phyloP scores from a whole-genome alignment of 2,329 filamentous ascomycete genomes.

The Colletotrichum tamarilloi region DNA sequence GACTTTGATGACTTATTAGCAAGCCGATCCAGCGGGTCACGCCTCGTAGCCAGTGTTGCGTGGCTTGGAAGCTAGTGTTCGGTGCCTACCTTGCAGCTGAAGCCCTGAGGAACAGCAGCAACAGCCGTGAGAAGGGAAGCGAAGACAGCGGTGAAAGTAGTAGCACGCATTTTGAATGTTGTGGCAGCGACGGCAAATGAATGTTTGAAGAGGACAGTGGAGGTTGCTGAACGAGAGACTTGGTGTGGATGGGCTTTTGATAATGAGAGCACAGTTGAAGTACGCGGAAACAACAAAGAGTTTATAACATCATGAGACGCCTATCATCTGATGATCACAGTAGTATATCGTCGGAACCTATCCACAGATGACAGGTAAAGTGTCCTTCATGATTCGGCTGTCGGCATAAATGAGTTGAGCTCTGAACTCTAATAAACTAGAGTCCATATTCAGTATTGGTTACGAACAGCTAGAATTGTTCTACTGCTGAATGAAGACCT shows the following conservation, averaged over 20 bases:
- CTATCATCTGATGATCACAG: neutral
- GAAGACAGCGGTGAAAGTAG: neutral
- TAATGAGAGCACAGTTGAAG: neutral
- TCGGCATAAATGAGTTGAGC: neutral
- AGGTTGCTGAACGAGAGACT: neutral
- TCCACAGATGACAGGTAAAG: neutral
- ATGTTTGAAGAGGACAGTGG: neutral
- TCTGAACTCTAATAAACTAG: neutral
- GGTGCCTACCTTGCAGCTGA: conserved; percentile 7
- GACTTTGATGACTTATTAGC: neutral
- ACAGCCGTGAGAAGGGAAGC: neutral
- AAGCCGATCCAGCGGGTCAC: neutral
- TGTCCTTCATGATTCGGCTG: neutral
- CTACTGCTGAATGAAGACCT: neutral
- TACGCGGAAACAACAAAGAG: neutral
- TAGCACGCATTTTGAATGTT: neutral
- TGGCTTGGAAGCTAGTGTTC: neutral
- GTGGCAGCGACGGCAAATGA: no score
- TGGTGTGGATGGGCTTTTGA: neutral
- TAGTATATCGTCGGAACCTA: neutral
- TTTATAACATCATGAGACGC: neutral
- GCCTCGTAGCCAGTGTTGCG: neutral
- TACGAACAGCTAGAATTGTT: neutral
- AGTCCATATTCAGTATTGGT: neutral
- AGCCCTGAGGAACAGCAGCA: conserved; percentile 13